Evolutionary conservation across 371 early-diverging fungal genomes (phyloP).

Genomic region (Capniomyces stellatus): DNA sequence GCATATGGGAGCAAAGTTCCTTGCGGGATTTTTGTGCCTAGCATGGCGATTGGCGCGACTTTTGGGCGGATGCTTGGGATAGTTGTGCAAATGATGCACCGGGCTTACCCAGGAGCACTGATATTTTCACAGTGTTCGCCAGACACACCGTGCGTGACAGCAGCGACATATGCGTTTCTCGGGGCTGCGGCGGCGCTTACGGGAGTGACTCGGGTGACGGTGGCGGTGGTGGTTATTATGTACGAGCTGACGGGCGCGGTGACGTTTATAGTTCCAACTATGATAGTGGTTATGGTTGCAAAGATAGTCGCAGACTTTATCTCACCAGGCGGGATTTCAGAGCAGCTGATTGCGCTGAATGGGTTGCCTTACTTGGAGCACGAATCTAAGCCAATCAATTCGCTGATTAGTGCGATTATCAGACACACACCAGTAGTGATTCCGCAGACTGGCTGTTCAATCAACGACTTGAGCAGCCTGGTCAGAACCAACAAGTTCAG

Average conservation of each 20-base stretch:
- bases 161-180: slow-evolving; percentile 90
- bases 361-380: slow-evolving; percentile 79
- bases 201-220: slow-evolving; percentile 52
- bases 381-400: slow-evolving; percentile 27
- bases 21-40: slow-evolving; percentile 81
- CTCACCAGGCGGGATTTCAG: slow-evolving; percentile 63
- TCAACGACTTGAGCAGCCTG: not conserved
- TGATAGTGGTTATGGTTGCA: slow-evolving; percentile 74
- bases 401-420: not conserved
- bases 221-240: slow-evolving; percentile 85
- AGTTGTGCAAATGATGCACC: slow-evolving; percentile 44
- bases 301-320: slow-evolving; percentile 75
- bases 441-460: not conserved
- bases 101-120: slow-evolving; percentile 41
- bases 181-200: slow-evolving; percentile 87
- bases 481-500: slow-evolving; percentile 28
- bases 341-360: slow-evolving; percentile 62
- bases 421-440: not conserved
- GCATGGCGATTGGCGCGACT: slow-evolving; percentile 79
- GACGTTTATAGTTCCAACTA: slow-evolving; percentile 72
- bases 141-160: slow-evolving; percentile 72
- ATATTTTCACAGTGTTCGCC: slow-evolving; percentile 60
- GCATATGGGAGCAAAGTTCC: slow-evolving; percentile 72
- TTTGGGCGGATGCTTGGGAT: slow-evolving; percentile 83
- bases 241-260: slow-evolving; percentile 90